phyloP scores from a whole-genome alignment of 1,284 basidiomycete species.

The Tausonia pullulans region DNA sequence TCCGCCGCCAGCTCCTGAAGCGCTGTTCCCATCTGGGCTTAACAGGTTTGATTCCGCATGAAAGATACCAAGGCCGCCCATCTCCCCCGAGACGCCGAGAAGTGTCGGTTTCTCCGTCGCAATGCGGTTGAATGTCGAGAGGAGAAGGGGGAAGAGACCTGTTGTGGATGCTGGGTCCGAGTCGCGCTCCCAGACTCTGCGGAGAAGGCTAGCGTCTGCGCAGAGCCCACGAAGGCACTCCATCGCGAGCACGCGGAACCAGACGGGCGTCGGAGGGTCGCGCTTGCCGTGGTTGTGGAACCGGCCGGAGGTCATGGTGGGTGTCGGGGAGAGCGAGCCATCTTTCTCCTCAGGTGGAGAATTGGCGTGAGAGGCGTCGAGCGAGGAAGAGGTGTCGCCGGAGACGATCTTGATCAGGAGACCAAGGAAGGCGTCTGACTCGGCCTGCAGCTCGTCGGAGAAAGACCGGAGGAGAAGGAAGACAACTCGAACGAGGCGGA shows the following conservation, averaged over 20 bases:
- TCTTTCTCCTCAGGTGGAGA: neutral
- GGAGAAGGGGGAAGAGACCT: constrained; percentile 52
- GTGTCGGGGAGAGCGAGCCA: neutral
- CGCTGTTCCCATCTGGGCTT: neutral
- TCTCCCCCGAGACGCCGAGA: constrained; percentile 65
- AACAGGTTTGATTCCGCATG: neutral
- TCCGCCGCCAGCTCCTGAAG: constrained; percentile 20
- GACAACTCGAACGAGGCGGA: constrained; percentile 83
- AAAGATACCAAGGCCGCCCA: constrained; percentile 60
- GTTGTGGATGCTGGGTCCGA: constrained; percentile 34
- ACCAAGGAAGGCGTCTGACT: constrained; percentile 74
- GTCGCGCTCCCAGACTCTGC: constrained; percentile 50
- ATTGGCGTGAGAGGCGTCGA: neutral
- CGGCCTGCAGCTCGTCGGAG: constrained; percentile 61
- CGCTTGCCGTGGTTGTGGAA: neutral
- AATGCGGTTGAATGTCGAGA: constrained; percentile 68
- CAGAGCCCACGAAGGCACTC: constrained; percentile 85
- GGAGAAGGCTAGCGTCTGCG: constrained; percentile 67
- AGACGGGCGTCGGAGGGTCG: constrained; percentile 41
- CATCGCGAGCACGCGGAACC: constrained; percentile 83
- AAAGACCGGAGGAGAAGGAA: constrained; percentile 90
- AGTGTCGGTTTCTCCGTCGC: constrained; percentile 76
- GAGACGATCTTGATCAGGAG: constrained; percentile 66
- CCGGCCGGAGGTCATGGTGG: neutral
- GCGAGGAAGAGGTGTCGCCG: constrained; percentile 41